Evolutionary conservation across 208 protist genomes (phyloP), one percentile per base, ranked within the genome.

Genomic region (Spongospora subterranea): DNA sequence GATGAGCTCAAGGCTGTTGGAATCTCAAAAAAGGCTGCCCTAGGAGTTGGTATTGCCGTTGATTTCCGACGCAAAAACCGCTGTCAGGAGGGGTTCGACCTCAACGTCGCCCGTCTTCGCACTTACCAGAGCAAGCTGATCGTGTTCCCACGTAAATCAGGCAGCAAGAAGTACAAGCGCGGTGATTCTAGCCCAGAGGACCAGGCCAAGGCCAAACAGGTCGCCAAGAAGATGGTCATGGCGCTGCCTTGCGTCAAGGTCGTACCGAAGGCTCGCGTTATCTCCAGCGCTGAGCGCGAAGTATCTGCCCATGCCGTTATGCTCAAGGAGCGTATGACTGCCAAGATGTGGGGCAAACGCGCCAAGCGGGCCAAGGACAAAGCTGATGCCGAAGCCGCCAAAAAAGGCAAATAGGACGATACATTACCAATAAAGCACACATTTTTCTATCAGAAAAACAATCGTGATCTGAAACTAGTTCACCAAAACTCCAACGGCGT

Each of bases 41-140:
- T 40, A 35, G 90, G 88, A 1, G 91, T 96, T 43, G 94, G 94
- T 40, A 95, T 96, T 60, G 35, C 91, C 38, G 94, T 96, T 35
- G 94, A 96, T 89, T 40, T 65, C 71, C 89, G 94, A 32, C 88
- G 94, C 20, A 88, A 88, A 43, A 96, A 95, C 94, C 77, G 90
- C 20, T 92, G 88, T 13, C 53, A 95, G 90, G 90, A 95, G 66
- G 46, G 60, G 45, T 60, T 95, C 39, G 46, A 92, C 0, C 65
- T 64, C 39, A 95, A 95, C 91, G 90, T 95, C 0, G 39, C 77
- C 0, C 92, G 93, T 40, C 90, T 95, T 45, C 35, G 94, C 43
- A 40, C 54, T 40, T 95, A 95, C 92, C 92, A 93, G 60, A 32
- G 64, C 50, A 95, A 95, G 60, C 45, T 95, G 41, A 77, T 94